Base-by-base conservation (phyloP, 192 early-diverging fungal genomes). In the Backusella liffmaniae region DNA sequence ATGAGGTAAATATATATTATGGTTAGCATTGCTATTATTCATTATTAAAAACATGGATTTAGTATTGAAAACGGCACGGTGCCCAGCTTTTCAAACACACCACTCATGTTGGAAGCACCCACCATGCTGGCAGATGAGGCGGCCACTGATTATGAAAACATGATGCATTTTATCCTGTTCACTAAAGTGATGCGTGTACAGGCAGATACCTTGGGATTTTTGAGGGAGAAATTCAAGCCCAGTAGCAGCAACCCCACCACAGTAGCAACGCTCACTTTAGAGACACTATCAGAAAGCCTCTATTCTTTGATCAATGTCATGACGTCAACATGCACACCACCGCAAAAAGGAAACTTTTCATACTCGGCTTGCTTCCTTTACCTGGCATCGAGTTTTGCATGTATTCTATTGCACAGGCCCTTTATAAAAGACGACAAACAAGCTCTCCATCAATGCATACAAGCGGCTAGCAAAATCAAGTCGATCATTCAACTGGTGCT, bases 91-190 rank as follows among this genome's bases (percentile, higher is more conserved):
- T 18, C 8, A 29, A 39, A 10, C 4, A 41, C 10, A 6, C 51
- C 46, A 32, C 46, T 21, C 18, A 37, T 42, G 18, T 0, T 74
- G 12, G 35, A 66, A 13, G 29, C 18, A n/a, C 73, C 73, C 7
- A 56, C 8, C 3, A 13, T 74, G 41, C 12, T 67, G 9, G 13
- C 41, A 6, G 73, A 74, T 7, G 73, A 74, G 49, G 42, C 62
- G 5, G 30, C 26, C 3, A 26, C 26, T 13, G 70, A 71, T 7
- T 44, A 44, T 23, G 70, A 49, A 49, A 71, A 71, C n/a, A 49
- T 71, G 5, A 71, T 49, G 70, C 70, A 71, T 49, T 71, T 71
- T 18, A 49, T 71, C 12, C 13, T 71, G 12, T 46, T 71, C 10
- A 71, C 26, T 2, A 29, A 46, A 32, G 42, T 71, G 4, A 49